phyloP scores from a whole-genome alignment of 345 rosid species.

The Eucalyptus paniculata region DNA sequence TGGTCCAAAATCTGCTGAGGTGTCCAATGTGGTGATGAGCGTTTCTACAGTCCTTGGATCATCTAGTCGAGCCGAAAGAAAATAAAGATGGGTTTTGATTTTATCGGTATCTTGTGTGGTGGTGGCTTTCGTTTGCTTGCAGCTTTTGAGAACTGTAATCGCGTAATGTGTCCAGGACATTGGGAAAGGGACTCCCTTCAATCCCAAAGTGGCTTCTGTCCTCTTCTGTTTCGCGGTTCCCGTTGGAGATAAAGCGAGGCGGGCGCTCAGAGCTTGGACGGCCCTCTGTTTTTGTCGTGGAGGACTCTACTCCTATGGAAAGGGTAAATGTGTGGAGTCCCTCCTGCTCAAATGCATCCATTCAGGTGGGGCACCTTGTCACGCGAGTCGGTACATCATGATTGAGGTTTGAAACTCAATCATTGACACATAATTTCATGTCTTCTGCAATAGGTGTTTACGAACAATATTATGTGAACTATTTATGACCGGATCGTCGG shows the following conservation, averaged over 20 bases:
- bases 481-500: rapidly evolving
- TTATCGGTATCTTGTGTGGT: background rate
- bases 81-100: background rate
- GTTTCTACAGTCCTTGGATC: background rate
- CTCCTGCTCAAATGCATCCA: background rate
- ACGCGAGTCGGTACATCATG: background rate
- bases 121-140: background rate
- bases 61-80: background rate
- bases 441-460: background rate
- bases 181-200: background rate
- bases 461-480: background rate
- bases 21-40: background rate
- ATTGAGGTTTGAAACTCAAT: background rate
- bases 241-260: background rate
- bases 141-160: background rate
- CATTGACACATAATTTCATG: background rate
- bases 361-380: background rate
- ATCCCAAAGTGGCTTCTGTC: background rate
- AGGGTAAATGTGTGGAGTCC: background rate
- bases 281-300: background rate
- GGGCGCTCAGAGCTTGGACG: background rate
- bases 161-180: background rate
- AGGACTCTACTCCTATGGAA: background rate
- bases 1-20: background rate
- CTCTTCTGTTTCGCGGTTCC: background rate